These are phyloP conservation scores for Scheffersomyces illinoinensis DNA, from an alignment of 1,139 yeast genomes.

Conservation along the genomic window DNA sequence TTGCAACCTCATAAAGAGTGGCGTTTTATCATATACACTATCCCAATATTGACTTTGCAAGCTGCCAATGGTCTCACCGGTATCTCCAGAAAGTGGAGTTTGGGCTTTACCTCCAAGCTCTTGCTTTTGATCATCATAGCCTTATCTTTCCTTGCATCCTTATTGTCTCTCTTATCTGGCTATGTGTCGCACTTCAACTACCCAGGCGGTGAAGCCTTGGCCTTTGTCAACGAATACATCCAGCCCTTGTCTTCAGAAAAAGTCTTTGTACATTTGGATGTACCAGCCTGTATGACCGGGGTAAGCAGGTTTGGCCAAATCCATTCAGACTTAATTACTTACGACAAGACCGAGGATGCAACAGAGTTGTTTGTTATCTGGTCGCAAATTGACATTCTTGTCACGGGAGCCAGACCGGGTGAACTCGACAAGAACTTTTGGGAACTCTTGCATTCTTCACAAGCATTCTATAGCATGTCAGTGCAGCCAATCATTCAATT, in stretches of 20 bases:
- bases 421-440: slow-evolving; percentile 22
- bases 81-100: slow-evolving; percentile 31
- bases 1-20: slow-evolving; percentile 92
- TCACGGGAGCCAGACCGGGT: slow-evolving; percentile 39
- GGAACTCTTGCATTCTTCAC: slow-evolving; percentile 23
- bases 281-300: slow-evolving; percentile 87
- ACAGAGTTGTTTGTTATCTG: slow-evolving; percentile 41
- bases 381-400: slow-evolving; percentile 59
- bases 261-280: slow-evolving; percentile 67
- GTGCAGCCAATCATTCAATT: slow-evolving; percentile 18
- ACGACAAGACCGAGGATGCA: slow-evolving; percentile 73
- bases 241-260: slow-evolving; percentile 10
- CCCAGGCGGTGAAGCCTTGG: slow-evolving; percentile 84
- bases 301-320: slow-evolving; percentile 72
- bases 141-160: slow-evolving; percentile 31
- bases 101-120: slow-evolving; percentile 28
- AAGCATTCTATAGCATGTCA: slow-evolving; percentile 24
- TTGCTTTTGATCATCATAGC: slow-evolving; percentile 29
- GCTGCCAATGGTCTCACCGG: slow-evolving; percentile 66
- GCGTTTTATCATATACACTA: slow-evolving; percentile 78
- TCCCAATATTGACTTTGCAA: slow-evolving; percentile 65
- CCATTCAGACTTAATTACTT: slow-evolving; percentile 40
- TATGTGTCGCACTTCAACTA: slow-evolving; percentile 73
- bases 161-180: slow-evolving; percentile 53
- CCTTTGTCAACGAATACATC: slow-evolving; percentile 50